These are phyloP conservation scores for Vinca minor DNA, from an alignment of 257 asterid species.

Conservation along the genomic window DNA sequence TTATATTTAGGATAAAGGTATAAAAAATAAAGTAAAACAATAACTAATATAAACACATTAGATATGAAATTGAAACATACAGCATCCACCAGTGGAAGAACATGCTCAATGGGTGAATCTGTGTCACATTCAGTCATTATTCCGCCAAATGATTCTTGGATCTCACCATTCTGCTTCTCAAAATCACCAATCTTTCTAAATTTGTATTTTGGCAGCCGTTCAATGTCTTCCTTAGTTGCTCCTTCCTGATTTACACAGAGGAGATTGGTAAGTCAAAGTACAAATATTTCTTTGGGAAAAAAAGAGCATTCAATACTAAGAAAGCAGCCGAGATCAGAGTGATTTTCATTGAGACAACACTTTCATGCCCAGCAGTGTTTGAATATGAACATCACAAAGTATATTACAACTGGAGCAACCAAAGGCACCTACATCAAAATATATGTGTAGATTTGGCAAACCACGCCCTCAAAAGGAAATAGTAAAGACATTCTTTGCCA, in stretches of 20 bases:
- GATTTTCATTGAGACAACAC: background rate
- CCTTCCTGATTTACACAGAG: slow-evolving; percentile 63
- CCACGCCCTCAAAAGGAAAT: too few species aligned
- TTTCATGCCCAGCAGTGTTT: background rate
- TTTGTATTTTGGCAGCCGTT: slow-evolving; percentile 68
- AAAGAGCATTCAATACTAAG: background rate
- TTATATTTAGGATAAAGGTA: background rate
- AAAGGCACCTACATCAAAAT: background rate
- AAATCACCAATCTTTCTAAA: slow-evolving; percentile 84
- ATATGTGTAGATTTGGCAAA: background rate
- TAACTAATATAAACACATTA: background rate
- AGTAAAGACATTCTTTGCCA: background rate
- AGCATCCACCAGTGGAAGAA: slow-evolving; percentile 84
- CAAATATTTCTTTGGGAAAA: too few species aligned
- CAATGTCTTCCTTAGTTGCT: slow-evolving; percentile 94
- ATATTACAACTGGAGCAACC: background rate
- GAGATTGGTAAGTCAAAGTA: background rate
- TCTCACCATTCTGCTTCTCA: slow-evolving; percentile 84
- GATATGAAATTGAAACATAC: slow-evolving; percentile 37
- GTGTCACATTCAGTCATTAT: slow-evolving; percentile 76
- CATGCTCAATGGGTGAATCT: slow-evolving; percentile 65
- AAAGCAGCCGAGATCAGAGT: background rate
- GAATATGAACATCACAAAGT: background rate
- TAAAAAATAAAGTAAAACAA: background rate
- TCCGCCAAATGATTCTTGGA: slow-evolving; percentile 92